Conservation (phyloP, 371 early-diverging fungal genomes). For the Aphelidium insulamus region DNA sequence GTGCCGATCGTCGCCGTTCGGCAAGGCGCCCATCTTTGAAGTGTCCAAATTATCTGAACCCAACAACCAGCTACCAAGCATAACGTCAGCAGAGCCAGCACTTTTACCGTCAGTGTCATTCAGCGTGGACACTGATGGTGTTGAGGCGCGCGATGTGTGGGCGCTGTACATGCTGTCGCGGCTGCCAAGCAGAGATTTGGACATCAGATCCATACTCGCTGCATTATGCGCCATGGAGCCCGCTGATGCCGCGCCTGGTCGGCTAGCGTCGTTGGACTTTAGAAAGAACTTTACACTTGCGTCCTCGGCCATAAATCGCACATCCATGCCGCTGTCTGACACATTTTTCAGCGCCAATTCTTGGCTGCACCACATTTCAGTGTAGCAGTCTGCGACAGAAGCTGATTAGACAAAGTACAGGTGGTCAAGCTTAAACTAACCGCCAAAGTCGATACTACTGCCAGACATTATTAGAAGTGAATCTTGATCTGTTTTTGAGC, state of each 20-base stretch:
- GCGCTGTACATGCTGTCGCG: background rate
- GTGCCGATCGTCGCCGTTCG: no score
- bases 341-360: conserved; percentile 62
- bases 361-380: conserved; percentile 58
- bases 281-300: conserved; percentile 46
- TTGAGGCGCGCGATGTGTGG: background rate
- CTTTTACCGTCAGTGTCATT: no score
- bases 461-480: conserved; percentile 49
- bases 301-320: conserved; percentile 54
- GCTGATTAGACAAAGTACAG: no score
- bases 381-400: no score
- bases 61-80: no score
- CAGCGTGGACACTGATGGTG: no score
- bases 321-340: conserved; percentile 46
- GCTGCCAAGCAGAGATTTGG: background rate
- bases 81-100: no score
- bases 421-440: no score
- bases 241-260: conserved; percentile 4
- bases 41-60: no score
- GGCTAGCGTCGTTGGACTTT: conserved; percentile 19
- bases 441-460: conserved; percentile 72
- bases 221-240: conserved; percentile 1
- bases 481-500: conserved; percentile 51
- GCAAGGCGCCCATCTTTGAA: no score
- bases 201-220: background rate